Base-by-base conservation (phyloP, 2,329 filamentous ascomycete genomes). In the Rhinocladiella similis region DNA sequence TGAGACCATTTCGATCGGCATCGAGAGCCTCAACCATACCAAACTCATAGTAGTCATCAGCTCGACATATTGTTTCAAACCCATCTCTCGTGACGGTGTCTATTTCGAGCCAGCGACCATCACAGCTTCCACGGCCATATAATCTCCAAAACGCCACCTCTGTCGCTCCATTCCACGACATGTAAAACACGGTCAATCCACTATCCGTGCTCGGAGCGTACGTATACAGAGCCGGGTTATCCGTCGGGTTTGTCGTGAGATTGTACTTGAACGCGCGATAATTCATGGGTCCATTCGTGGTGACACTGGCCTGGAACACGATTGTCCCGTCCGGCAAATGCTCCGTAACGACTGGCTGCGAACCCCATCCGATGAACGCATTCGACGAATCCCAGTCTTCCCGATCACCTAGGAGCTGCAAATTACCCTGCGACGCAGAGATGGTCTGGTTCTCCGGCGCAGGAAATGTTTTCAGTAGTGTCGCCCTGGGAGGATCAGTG, bases 381-480 rank as follows among this genome's bases (percentile, higher is more conserved):
- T 75, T 72, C 5, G 64, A 61, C 53, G 73, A 5, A 12, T 27
- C 22, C 47, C 35, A 12, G 20, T 50, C 47, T 10, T n/a, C 16
- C 6, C 22, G 27, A 16, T 50, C 18, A 2, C 47, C 47, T 6
- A 50, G 64, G 2, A 72, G 54, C 56, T 75, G 72, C 39, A 69
- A 50, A 33, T 73, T 74, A 5, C 72, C 72, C 47, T 74, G 72
- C 12, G 47, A 55, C 29, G 39, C 50, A 47, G 77, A 90, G 48
- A 77, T 87, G 33, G 68, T 71, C 14, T 70, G 80, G 47, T 74
- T 90, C 1, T 72, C 75, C 3, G 68, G 77, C 2, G 80, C 83
- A 0, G 83, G 82, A 1, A 86, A 88, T 59, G 75, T 81, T 48
- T 80, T 82, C 1, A 74, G 82, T 57, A 80, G 80, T 1, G 80